Evolutionary conservation across 2,329 filamentous ascomycete genomes (phyloP), one percentile per base, ranked within the genome.

Genomic region (Neopestalotiopsis sp.): DNA sequence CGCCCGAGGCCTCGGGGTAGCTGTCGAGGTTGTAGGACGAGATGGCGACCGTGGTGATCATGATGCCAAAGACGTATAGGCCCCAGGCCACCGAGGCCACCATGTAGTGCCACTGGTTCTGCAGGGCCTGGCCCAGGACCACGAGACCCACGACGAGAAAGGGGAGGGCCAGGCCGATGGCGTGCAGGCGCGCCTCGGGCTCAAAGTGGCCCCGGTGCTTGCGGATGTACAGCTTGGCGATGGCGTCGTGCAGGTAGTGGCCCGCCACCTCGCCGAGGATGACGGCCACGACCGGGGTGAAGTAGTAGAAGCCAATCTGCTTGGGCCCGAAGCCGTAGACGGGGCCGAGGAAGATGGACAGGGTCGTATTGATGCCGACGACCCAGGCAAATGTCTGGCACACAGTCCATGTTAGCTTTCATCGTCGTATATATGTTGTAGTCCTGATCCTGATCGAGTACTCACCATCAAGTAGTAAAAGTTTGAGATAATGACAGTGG

Each of bases 221-320:
- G 7, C 76, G 75, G 40, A 85, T 83, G 71, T 85, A 86, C 32
- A 79, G 75, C 12, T 74, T 78, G 5, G 84, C 84, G 9, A 88
- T 74, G 3, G 78, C 69, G 71, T 90, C 87, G 75, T 90, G 86
- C 5, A 89, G 78, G 82, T 83, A 89, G 76, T 89, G 88, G 5
- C 88, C 88, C 4, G 79, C 75, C 0, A 84, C 67, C 77, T 89
- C 86, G 32, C 87, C 88, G 0, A 90, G 76, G 14, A 88, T 74
- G 3, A 85, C 83, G 3, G 83, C 88, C 1, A 89, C 82, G 32
- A 90, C 81, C 2, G 86, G 86, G 0, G 86, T 85, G 74, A 90
- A 89, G 77, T 90, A 89, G 74, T 90, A 88, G 76, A 76, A 83
- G 72, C 85, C 87, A 62, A 88, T 84, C 65, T 84, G 80, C 60